phyloP scores from a whole-genome alignment of 805 yeast genomes.

The Grigorovia yakushimaensis region DNA sequence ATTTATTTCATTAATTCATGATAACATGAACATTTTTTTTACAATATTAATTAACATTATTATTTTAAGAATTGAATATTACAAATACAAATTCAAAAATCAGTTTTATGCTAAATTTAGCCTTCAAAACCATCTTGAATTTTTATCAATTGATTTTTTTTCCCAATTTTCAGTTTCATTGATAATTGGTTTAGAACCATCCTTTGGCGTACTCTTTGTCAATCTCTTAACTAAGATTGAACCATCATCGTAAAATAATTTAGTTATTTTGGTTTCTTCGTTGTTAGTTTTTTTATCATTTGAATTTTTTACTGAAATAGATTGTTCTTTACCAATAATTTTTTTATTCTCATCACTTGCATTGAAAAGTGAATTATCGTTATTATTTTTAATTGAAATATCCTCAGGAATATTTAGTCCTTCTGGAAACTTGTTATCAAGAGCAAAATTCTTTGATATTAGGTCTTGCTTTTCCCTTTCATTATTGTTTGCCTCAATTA shows the following conservation, averaged over 20 bases:
- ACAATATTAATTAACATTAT: too few species aligned
- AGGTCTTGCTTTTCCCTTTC: too few species aligned
- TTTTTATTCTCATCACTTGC: constrained; percentile 9
- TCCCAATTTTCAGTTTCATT: constrained; percentile 20
- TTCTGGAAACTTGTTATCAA: too few species aligned
- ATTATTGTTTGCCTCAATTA: constrained; percentile 3
- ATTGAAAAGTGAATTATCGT: not conserved
- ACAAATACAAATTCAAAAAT: too few species aligned
- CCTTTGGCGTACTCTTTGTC: constrained; percentile 31
- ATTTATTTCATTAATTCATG: too few species aligned
- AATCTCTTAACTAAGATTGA: constrained; percentile 30
- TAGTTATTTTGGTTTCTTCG: constrained; percentile 32
- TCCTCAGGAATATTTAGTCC: not conserved
- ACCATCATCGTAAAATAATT: constrained; percentile 37
- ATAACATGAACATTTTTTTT: too few species aligned
- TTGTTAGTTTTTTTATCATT: constrained; percentile 33
- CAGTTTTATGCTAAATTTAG: too few species aligned
- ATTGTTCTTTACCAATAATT: constrained; percentile 32
- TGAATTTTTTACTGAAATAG: constrained; percentile 22
- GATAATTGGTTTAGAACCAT: constrained; percentile 31
- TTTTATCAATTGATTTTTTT: not conserved
- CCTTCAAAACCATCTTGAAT: not conserved
- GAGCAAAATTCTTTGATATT: too few species aligned
- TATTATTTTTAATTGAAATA: not conserved
- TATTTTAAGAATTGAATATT: too few species aligned